phyloP scores from a whole-genome alignment of 2,329 filamentous ascomycete genomes.

The Penicillium hordei region DNA sequence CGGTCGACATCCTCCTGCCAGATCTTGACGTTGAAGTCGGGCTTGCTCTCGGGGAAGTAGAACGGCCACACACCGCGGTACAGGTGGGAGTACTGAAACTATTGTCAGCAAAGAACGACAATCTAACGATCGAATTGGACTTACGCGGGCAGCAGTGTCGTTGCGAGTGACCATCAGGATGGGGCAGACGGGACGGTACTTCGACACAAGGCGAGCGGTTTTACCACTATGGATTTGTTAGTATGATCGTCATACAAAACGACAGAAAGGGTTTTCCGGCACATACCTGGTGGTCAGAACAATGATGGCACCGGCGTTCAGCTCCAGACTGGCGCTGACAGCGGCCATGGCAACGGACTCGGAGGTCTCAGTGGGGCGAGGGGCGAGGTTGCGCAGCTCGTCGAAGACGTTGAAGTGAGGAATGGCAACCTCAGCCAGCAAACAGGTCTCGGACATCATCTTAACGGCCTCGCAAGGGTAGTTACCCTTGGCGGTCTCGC shows the following conservation, averaged over 20 bases:
- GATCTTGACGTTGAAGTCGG: constrained; percentile 86
- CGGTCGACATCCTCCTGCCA: constrained; percentile 99
- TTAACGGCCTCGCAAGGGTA: constrained; percentile 89
- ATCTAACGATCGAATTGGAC: constrained; percentile 24
- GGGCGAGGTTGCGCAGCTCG: constrained; percentile 81
- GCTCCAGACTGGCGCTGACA: constrained; percentile 90
- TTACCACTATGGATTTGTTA: constrained; percentile 62
- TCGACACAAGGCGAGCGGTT: constrained; percentile 92
- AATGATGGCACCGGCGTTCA: constrained; percentile 94
- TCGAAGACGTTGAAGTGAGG: constrained; percentile 96
- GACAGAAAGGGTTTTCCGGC: not conserved
- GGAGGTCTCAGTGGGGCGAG: constrained; percentile 79
- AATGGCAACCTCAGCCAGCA: constrained; percentile 95
- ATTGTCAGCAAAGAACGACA: constrained; percentile 17
- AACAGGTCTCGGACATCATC: constrained; percentile 98
- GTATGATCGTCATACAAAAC: constrained; percentile 15
- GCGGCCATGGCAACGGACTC: constrained; percentile 98
- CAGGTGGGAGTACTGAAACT: constrained; percentile 72
- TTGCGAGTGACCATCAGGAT: constrained; percentile 99
- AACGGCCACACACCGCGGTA: constrained; percentile 99
- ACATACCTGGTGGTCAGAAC: constrained; percentile 83
- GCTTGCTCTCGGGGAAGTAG: constrained; percentile 88
- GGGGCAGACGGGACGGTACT: constrained; percentile 97
- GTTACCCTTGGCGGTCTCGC: constrained; percentile 96
- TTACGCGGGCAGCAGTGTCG: constrained; percentile 70